Conservation (phyloP, 352 stramenopile species). For the Globisporangium spinosum region DNA sequence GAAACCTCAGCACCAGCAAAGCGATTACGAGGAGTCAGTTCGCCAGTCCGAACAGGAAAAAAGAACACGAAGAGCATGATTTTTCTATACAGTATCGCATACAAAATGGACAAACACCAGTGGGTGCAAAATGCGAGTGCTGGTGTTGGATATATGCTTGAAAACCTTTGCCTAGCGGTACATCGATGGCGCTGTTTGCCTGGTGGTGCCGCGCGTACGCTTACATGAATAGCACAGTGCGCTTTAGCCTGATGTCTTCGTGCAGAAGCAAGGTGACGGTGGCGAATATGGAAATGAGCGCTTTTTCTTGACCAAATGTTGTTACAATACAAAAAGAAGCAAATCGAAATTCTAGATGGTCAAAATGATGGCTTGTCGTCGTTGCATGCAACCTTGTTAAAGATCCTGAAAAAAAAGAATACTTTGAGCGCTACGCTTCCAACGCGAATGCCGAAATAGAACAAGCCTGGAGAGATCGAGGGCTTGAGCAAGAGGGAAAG, state of each 20-base stretch:
- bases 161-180: not conserved
- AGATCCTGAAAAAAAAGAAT: not conserved
- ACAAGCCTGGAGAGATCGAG: not conserved
- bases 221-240: not conserved
- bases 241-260: not conserved
- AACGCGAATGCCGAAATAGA: not conserved
- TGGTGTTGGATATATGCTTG: not conserved
- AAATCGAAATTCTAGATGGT: not conserved
- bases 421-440: not conserved
- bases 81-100: not conserved
- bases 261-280: not conserved
- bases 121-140: not conserved
- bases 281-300: not conserved
- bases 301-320: not conserved
- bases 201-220: not conserved
- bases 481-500: not conserved
- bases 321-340: not conserved
- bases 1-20: constrained; percentile 1
- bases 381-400: not conserved
- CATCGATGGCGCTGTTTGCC: not conserved
- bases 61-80: not conserved
- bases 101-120: not conserved
- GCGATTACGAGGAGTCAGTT: constrained; percentile 5
- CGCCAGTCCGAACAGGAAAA: not conserved
- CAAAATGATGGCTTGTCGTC: not conserved